Conservation (phyloP, 768 basidiomycete genomes). For the Leccinellum rugosiceps region DNA sequence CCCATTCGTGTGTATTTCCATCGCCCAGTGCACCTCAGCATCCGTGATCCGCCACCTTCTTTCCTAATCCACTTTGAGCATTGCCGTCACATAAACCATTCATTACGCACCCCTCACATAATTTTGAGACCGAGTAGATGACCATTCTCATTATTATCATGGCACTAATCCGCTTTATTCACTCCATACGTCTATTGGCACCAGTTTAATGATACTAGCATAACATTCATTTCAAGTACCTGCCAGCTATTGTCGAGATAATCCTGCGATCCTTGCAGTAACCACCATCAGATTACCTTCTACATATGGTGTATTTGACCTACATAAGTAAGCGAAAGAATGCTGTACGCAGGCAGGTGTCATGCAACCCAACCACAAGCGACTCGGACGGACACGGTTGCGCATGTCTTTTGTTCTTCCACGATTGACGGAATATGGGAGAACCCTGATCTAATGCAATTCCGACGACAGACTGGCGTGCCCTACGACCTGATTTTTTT, state of each 20-base stretch:
- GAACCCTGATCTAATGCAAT: not conserved
- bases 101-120: constrained; percentile 34
- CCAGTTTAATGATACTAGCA: constrained; percentile 31
- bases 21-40: constrained; percentile 19
- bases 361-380: not conserved
- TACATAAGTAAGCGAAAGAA: constrained; percentile 10
- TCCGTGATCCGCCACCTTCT: constrained; percentile 27
- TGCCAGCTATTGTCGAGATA: constrained; percentile 6
- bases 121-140: constrained; percentile 32
- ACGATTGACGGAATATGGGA: not conserved
- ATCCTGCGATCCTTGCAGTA: constrained; percentile 11
- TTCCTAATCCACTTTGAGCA: constrained; percentile 23
- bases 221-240: constrained; percentile 25
- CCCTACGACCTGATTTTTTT: constrained; percentile 8
- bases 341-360: constrained; percentile 1
- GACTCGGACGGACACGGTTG: not conserved
- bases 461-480: not conserved
- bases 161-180: constrained; percentile 33
- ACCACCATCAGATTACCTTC: not conserved
- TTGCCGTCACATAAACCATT: constrained; percentile 39
- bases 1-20: constrained; percentile 15
- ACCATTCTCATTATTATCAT: constrained; percentile 25
- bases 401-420: not conserved
- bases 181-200: constrained; percentile 25
- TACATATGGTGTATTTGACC: not conserved